Percentiles rank a stretch among this genome's conserved stretches.
Evolutionary conservation across 371 early-diverging fungal genomes (phyloP).

Genomic region (Mortierella sp.): DNA sequence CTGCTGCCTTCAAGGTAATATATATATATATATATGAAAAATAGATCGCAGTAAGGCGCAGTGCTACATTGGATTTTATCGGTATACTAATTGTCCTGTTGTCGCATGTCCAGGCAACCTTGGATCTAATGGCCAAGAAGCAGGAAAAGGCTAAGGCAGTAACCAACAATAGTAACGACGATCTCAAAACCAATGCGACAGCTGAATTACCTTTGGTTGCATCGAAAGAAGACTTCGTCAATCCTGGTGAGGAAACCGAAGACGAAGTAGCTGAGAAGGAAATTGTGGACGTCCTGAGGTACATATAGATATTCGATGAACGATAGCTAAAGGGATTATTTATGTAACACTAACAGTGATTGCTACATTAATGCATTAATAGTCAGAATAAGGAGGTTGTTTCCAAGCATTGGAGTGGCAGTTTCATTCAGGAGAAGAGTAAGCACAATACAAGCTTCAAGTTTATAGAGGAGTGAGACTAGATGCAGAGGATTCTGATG

Average conservation of each 20-base stretch:
- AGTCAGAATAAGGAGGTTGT: constrained; percentile 24
- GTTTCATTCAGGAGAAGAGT: constrained; percentile 13
- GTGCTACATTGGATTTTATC: not conserved
- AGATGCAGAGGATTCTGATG: not conserved
- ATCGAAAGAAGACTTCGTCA: constrained; percentile 1
- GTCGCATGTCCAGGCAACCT: not conserved
- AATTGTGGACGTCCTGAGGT: constrained; percentile 14
- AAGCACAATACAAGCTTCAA: not conserved
- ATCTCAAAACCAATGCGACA: not conserved
- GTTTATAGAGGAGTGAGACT: not conserved
- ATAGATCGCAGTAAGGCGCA: not conserved
- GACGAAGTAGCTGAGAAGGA: constrained; percentile 13
- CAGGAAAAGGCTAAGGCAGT: not conserved
- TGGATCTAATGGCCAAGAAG: not conserved
- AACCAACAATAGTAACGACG: not conserved
- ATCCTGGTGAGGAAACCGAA: constrained; percentile 9
- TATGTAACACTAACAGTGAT: not conserved
- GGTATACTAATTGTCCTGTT: not conserved
- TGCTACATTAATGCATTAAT: not conserved
- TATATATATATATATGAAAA: too few species aligned
- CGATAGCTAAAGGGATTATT: not conserved
- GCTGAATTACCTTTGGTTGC: not conserved
- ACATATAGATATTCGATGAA: not conserved
- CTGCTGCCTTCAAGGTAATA: constrained; percentile 67
- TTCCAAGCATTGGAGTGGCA: constrained; percentile 14